phyloP scores from a whole-genome alignment of 257 asterid genomes.

The Verbena officinalis region DNA sequence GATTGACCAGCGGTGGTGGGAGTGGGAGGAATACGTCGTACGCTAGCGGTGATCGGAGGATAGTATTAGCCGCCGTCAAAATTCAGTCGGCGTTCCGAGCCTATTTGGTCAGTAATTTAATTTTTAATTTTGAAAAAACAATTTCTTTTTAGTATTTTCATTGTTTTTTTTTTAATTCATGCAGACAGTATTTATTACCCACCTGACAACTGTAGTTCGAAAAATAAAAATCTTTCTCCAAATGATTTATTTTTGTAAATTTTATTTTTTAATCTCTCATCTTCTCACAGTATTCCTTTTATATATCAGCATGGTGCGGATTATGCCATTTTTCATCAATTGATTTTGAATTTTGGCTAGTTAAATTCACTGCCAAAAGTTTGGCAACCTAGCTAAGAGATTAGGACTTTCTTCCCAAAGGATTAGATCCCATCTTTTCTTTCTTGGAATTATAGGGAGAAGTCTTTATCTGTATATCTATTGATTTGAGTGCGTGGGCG shows the following conservation, averaged over 20 bases:
- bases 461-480: conserved; percentile 30
- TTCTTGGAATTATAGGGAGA: conserved; percentile 31
- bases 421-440: conserved; percentile 35
- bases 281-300: not conserved
- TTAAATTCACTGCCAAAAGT: conserved; percentile 18
- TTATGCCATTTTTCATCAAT: too few relatives aligned
- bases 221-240: too few relatives aligned
- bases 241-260: too few relatives aligned
- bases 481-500: conserved; percentile 23
- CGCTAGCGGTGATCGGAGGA: conserved; percentile 45
- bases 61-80: conserved; percentile 67
- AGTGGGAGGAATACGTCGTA: conserved; percentile 36
- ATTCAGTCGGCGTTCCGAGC: conserved; percentile 96
- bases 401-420: conserved; percentile 12
- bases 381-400: conserved; percentile 20
- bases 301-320: not conserved
- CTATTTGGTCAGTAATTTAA: conserved; percentile 65
- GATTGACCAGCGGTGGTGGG: conserved; percentile 70
- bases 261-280: not conserved
- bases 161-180: too few relatives aligned
- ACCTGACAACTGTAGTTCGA: too few relatives aligned
- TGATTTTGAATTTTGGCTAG: conserved; percentile 9
- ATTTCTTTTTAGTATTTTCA: not conserved
- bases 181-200: too few relatives aligned
- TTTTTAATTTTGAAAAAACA: not conserved